phyloP scores from a whole-genome alignment of 208 protist genomes.

The Trypanosoma conorhini region DNA sequence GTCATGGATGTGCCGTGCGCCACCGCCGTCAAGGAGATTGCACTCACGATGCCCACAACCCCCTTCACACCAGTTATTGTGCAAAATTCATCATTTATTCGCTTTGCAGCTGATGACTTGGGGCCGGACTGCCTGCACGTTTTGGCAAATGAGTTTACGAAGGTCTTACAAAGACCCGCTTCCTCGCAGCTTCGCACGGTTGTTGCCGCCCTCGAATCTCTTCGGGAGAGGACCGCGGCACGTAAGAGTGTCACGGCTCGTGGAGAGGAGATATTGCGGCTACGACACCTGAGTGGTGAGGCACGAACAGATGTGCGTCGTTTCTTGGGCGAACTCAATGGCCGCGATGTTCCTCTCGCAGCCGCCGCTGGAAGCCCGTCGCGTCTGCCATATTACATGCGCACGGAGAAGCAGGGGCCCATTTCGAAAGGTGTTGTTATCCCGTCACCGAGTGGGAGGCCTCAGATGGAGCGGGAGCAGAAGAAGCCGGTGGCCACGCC shows the following conservation, averaged over 20 bases:
- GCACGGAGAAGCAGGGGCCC: conserved; percentile 15
- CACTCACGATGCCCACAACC: conserved; percentile 33
- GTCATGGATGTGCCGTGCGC: conserved; percentile 64
- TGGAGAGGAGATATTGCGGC: conserved; percentile 20
- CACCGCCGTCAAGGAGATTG: conserved; percentile 36
- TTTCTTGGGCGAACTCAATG: conserved; percentile 10
- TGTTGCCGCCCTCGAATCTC: conserved; percentile 14
- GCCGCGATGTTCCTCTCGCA: conserved; percentile 3
- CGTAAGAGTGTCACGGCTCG: conserved; percentile 2
- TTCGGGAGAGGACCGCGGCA: conserved; percentile 10
- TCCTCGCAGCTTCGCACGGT: conserved; percentile 14
- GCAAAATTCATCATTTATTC: conserved; percentile 63
- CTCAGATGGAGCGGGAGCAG: neutral
- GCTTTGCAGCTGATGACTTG: conserved; percentile 40
- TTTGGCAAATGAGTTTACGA: conserved; percentile 78
- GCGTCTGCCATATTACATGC: conserved; percentile 61
- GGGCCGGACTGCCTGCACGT: conserved; percentile 68
- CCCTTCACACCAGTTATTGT: conserved; percentile 42
- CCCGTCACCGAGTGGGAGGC: neutral
- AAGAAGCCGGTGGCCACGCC: neutral
- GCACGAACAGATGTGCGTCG: conserved; percentile 16
- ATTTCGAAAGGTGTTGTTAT: conserved; percentile 30
- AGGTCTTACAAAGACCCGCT: conserved; percentile 28
- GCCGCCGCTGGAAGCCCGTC: neutral
- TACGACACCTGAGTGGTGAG: conserved; percentile 22